Conservation (phyloP, 139 green algal genomes). For the Pleodorina starrii region DNA sequence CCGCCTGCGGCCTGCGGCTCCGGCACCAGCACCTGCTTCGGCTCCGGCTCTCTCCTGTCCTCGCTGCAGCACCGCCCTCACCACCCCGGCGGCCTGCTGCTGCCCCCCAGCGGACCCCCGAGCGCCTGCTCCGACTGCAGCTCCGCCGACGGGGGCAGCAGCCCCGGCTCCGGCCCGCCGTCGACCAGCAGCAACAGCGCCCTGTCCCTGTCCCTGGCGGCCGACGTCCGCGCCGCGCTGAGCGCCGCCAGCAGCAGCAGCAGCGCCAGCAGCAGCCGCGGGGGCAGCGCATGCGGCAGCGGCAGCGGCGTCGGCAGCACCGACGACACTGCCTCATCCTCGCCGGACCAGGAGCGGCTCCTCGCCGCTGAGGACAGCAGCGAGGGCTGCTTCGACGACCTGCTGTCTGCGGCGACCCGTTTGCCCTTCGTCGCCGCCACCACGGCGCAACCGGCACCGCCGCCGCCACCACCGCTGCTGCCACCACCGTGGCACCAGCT, state of each 20-base stretch:
- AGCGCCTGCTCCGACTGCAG: slow-evolving; percentile 27
- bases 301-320: not conserved
- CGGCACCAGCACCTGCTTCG: slow-evolving; percentile 10
- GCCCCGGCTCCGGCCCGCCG: too few relatives aligned
- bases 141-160: not conserved
- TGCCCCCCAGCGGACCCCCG: too few relatives aligned
- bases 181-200: slow-evolving; percentile 9
- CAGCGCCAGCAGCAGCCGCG: slow-evolving; percentile 2
- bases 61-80: too few relatives aligned
- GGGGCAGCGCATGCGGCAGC: not conserved
- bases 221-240: not conserved
- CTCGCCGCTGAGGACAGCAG: too few relatives aligned
- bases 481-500: too few relatives aligned
- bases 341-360: too few relatives aligned
- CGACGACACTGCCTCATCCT: not conserved
- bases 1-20: not conserved
- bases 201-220: not conserved
- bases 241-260: not conserved
- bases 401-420: too few relatives aligned
- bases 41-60: slow-evolving; percentile 1
- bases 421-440: too few relatives aligned
- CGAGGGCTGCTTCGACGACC: too few relatives aligned
- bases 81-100: too few relatives aligned
- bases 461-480: too few relatives aligned
- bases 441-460: too few relatives aligned